These are phyloP conservation scores for Citrullus amarus DNA, from an alignment of 306 rosid genomes.

Conservation along the genomic window DNA sequence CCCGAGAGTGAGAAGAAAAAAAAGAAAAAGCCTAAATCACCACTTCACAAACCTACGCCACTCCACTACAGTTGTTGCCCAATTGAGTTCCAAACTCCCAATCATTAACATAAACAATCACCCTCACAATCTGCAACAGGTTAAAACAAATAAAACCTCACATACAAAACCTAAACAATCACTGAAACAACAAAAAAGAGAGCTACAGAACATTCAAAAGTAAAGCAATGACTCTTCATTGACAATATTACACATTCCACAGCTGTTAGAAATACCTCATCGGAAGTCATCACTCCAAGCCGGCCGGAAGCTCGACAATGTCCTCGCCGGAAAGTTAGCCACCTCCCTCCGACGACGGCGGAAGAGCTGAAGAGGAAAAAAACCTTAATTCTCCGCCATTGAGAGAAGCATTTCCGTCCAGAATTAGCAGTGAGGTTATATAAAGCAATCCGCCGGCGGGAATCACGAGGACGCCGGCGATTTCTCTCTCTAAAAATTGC, in stretches of 20 bases:
- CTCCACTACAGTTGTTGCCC: not conserved
- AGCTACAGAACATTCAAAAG: not conserved
- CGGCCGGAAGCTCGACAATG: not conserved
- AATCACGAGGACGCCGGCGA: constrained; percentile 55
- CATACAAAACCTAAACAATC: not conserved
- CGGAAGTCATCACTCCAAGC: constrained; percentile 1
- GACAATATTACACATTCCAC: not conserved
- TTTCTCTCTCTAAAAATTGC: constrained; percentile 19
- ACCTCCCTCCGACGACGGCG: not conserved
- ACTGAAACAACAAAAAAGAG: not conserved
- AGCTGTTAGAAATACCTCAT: not conserved
- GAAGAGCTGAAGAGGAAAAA: not conserved
- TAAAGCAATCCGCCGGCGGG: constrained; percentile 28
- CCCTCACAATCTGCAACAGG: not conserved
- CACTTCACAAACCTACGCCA: not conserved
- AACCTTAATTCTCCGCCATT: not conserved
- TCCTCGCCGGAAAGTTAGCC: constrained; percentile 1
- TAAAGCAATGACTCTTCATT: not conserved
- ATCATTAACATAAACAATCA: not conserved
- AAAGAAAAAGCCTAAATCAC: not conserved
- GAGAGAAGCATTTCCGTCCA: not conserved
- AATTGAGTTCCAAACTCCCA: not conserved
- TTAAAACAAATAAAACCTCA: not conserved
- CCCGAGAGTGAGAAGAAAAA: not conserved
- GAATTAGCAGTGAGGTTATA: constrained; percentile 11